Evolutionary conservation across 331 rosid genomes (phyloP).

Genomic region (Erythrophleum ivorense): DNA sequence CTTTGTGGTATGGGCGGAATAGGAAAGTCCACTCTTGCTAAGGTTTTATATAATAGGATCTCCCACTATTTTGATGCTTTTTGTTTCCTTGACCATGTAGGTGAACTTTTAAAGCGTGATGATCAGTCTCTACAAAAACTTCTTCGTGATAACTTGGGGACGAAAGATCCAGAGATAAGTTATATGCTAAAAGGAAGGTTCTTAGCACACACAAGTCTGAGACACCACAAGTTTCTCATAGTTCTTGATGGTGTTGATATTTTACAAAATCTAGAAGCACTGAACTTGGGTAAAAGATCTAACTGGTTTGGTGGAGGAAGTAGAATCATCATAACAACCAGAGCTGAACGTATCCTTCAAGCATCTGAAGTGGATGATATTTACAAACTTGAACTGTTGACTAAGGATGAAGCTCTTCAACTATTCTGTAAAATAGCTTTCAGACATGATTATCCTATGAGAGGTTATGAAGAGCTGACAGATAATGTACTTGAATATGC

Average conservation of each 20-base stretch:
- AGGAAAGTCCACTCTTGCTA: neutral
- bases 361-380: neutral
- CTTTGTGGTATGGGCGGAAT: conserved; percentile 7
- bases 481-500: neutral
- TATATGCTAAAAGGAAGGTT: too few relatives aligned
- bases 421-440: conserved; percentile 27
- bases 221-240: neutral
- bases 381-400: conserved; percentile 19
- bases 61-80: neutral
- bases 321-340: conserved; percentile 31
- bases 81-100: neutral
- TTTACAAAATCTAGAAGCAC: neutral
- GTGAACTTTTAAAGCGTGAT: neutral
- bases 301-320: neutral
- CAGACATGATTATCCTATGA: neutral
- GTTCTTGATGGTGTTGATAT: conserved; percentile 32
- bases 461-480: neutral
- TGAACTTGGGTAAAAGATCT: neutral
- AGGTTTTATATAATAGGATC: neutral
- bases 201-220: neutral
- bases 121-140: neutral
- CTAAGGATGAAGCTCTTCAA: neutral
- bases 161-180: neutral
- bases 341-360: conserved; percentile 20
- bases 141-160: neutral